Base-by-base conservation (phyloP, 768 basidiomycete species). In the Lactarius indigo region DNA sequence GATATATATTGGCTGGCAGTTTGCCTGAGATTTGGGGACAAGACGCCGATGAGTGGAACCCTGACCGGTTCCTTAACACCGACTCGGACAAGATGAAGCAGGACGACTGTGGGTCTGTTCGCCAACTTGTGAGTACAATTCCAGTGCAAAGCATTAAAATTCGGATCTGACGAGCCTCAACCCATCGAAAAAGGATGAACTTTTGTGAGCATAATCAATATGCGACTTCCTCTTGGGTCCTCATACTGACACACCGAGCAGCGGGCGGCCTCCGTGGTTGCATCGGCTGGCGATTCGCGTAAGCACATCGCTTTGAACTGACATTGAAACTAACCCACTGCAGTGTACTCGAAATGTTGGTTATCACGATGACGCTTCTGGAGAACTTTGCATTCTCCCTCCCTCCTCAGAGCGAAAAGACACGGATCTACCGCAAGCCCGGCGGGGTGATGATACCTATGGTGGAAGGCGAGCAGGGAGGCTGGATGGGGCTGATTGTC, bases 321-420 rank as follows among this genome's bases (percentile, higher is more conserved):
- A 23, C 59, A 50, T 57, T 28, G 55, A 59, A 41, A 33, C 18
- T 20, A 20, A 35, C 17, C 35, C 50, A 28, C 17, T 23, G 7
- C 28, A 70, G 69, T n/a, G 57, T 69, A 6, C 57, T 70, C 18
- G 69, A 70, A 54, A 33, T 70, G 28, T 28, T 59, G 28, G 50
- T 61, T 23, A 41, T 70, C 41, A 18, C 12, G 10, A 47, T 52
- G 50, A 70, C 50, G n/a, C 57, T 69, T 8, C 52, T 70, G 5
- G 67, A 70, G 61, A 64, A 65, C 57, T 69, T 70, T 37, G 67
- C 64, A 44, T 70, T 70, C 42, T 54, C 67, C 17, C 54, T 69
- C 35, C 66, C 59, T 5, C 63, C 67, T 7, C 52, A 68, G 17
- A n/a, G 20, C 10, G 63, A 70, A 59, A 68, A 55, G 57, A 61